Base-by-base conservation (phyloP, 2,329 filamentous ascomycete species). In the Ceratocystis diversiconidia region DNA sequence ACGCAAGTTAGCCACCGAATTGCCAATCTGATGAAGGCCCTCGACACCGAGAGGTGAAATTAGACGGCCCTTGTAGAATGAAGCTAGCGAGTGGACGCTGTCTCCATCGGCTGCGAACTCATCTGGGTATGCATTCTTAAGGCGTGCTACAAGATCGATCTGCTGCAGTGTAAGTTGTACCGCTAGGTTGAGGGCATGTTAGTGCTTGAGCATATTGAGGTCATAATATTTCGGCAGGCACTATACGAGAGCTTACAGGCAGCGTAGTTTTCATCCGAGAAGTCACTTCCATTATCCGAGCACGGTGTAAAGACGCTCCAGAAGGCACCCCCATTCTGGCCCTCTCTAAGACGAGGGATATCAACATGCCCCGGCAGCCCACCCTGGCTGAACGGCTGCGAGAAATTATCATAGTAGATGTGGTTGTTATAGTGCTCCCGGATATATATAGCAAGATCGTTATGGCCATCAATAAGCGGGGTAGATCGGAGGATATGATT, bases 11-110 rank as follows among this genome's bases (percentile, higher is more conserved):
- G 87, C 81, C 28, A 86, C 79, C 0, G 85, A 89, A 76, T 96
- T 96, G 67, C 90, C 92, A 70, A 97, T 95, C 71, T 96, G 92
- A 73, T 97, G 92, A 6, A 96, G 81, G 2, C 92, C 92, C 76
- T 96, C 91, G 63, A 95, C 84, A 2, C 87, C 89, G 3, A 92
- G 76, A 0, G 89, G 88, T 0, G 88, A 92, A 71, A 94, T 88
- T 62, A 95, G 78, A 70, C 83, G 83, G 69, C 81, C 81, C 30
- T 79, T 70, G 62, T 76, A 76, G 73, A 89, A 89, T 30, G 84
- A 83, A 1, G 79, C 73, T 46, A 85, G 72, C 2, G 88, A 89
- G 36, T 82, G 80, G 61, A 78, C 79, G 69, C 84, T 84, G 71
- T 85, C 82, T 0, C 81, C 74, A 0, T 81, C 77, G 0, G 82